Conservation (phyloP, 305 asterid genomes). For the Plantago lanceolata region DNA sequence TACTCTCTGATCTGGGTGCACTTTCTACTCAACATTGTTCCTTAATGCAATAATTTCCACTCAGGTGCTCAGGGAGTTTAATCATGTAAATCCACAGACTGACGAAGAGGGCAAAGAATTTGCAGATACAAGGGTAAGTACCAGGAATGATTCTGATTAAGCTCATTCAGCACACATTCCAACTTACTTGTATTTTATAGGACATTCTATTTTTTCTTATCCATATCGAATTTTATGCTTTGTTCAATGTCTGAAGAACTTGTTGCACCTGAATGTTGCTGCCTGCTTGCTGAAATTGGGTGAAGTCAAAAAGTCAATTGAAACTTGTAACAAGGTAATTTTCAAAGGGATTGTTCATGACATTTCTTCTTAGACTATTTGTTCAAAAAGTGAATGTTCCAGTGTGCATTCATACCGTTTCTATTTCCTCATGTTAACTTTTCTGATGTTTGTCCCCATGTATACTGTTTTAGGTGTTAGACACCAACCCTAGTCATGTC, state of each 20-base stretch:
- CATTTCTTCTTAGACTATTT: background rate
- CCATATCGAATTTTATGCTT: conserved; percentile 17
- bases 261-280: conserved; percentile 91
- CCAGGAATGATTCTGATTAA: conserved; percentile 16
- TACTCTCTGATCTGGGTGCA: background rate
- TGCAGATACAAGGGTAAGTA: conserved; percentile 74
- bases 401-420: background rate
- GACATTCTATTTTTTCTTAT: conserved; percentile 7
- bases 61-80: conserved; percentile 92
- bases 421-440: background rate
- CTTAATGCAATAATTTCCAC: conserved; percentile 15
- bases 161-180: conserved; percentile 1
- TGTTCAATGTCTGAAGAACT: conserved; percentile 48
- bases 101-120: conserved; percentile 96
- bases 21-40: conserved; percentile 11
- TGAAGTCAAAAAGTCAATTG: conserved; percentile 75
- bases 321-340: conserved; percentile 84
- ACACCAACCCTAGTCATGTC: conserved; percentile 80
- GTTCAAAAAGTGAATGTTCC: background rate
- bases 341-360: background rate
- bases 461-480: conserved; percentile 56
- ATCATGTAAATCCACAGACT: conserved; percentile 91
- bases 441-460: background rate
- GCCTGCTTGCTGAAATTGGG: conserved; percentile 91
- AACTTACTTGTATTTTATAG: conserved; percentile 2